These are phyloP conservation scores for Bathelium albidoporum DNA, from an alignment of 495 filamentous ascomycete genomes.

Conservation along the genomic window DNA sequence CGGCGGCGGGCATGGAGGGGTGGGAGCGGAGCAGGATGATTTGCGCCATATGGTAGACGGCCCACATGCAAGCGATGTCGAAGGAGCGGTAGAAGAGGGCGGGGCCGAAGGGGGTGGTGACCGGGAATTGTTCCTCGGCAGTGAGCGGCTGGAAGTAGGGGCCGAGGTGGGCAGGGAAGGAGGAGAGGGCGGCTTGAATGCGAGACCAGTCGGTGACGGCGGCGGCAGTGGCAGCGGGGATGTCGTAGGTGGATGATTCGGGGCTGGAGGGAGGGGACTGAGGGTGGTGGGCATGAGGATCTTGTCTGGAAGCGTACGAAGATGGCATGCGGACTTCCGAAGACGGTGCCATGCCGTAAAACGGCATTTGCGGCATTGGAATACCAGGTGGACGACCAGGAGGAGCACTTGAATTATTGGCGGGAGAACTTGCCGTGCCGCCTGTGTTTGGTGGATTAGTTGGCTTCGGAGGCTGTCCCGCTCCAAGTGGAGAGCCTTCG, in stretches of 20 bases:
- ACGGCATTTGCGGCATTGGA: conserved; percentile 23
- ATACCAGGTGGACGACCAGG: conserved; percentile 12
- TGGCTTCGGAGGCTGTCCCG: conserved; percentile 16
- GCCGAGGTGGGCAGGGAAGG: conserved; percentile 56
- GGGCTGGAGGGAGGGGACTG: conserved; percentile 4
- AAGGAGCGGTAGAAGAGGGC: conserved; percentile 77
- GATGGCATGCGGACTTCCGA: conserved; percentile 43
- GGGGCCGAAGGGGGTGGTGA: conserved; percentile 68
- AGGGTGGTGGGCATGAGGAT: conserved; percentile 1
- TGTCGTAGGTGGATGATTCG: conserved; percentile 7
- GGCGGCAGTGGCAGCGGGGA: conserved; percentile 42
- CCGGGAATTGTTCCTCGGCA: conserved; percentile 52
- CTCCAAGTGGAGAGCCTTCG: conserved; percentile 28
- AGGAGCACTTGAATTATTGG: conserved; percentile 12
- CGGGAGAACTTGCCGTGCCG: conserved; percentile 3
- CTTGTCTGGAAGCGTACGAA: conserved; percentile 24
- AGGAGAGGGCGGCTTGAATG: conserved; percentile 59
- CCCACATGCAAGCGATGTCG: conserved; percentile 75
- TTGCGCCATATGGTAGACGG: conserved; percentile 68
- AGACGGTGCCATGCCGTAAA: conserved; percentile 55
- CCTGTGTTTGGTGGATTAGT: conserved; percentile 9
- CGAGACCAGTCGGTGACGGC: conserved; percentile 72
- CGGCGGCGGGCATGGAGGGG: conserved; percentile 83
- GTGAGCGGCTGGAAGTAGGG: conserved; percentile 69
- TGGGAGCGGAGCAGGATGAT: conserved; percentile 71